Evolutionary conservation across 176 grass and related monocot genomes (phyloP), one percentile per base, ranked within the genome.

Genomic region (Rhynchospora tenuis): DNA sequence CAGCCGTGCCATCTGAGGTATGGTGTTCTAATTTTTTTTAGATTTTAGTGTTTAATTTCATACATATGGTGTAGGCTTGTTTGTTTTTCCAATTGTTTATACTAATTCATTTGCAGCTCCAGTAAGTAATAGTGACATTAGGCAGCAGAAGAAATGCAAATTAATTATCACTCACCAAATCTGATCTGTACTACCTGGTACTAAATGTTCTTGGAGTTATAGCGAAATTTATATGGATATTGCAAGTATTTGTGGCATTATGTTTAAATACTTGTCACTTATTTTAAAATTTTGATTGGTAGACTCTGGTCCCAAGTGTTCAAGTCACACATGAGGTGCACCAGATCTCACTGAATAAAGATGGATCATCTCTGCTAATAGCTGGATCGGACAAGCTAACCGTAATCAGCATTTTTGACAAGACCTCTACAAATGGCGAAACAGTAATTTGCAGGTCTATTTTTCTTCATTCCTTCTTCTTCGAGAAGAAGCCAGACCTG

Each of bases 1-100:
- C 93, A 17, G 93, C 96, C 17, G 75, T 95, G 54, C 96, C 89
- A 42, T 91, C 89, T 7, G 96, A 95, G 96, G 96, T 98, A 51
- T 50, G 46, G 64, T 20, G 11, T 69, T 71, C 26, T 82, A 13
- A 26, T 78, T 9, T 13, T 55, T 79, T 56, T 4, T 56, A 58
- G 43, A 5, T 31, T 65, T 33, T 65, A 38, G 0, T 38, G 33
- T 38, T 38, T 33, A 1, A 33, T 33, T 33, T 33, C 31, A 33
- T 3, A 65, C 11, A 27, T 13, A 4, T 65, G 27, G 28, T 15
- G 23, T 65, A 15, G 6, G 15, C 26, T 31, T 16, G 28, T 15
- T 66, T 66, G 4, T 15, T 11, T 66, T 66, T 33, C 1, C 1
- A n/a, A 45, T n/a, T 15, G 66, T 69, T 69, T 69, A 71, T 71